Percentiles rank a stretch among this genome's conserved stretches.
These are phyloP conservation scores for Nepenthes gracilis DNA, from an alignment of 148 eudicot species.

Conservation along the genomic window DNA sequence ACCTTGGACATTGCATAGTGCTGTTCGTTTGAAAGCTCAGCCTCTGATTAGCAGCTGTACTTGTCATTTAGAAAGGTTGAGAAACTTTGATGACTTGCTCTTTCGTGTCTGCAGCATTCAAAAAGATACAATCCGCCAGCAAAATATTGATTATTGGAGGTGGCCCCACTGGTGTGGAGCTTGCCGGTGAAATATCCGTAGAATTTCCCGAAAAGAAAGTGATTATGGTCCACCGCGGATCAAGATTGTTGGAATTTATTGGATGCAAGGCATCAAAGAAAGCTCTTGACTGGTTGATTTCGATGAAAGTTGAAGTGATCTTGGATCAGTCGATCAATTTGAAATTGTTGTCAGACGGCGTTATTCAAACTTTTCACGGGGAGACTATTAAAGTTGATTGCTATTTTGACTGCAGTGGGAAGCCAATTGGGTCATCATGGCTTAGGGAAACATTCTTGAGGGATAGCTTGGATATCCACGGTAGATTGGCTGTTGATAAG, in stretches of 20 bases:
- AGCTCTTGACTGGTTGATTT: slow-evolving; percentile 34
- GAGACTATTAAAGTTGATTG: slow-evolving; percentile 34
- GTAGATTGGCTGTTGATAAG: slow-evolving; percentile 32
- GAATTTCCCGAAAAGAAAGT: slow-evolving; percentile 44
- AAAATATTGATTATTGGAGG: slow-evolving; percentile 46
- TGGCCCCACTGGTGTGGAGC: slow-evolving; percentile 57
- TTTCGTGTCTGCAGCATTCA: slow-evolving; percentile 15
- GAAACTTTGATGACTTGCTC: background rate
- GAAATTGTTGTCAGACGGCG: slow-evolving; percentile 23
- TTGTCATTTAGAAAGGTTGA: no score
- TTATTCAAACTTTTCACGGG: slow-evolving; percentile 35
- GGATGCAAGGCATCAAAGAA: slow-evolving; percentile 31
- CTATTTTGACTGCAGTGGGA: slow-evolving; percentile 33
- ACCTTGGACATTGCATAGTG: no score
- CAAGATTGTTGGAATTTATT: slow-evolving; percentile 41
- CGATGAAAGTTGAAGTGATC: slow-evolving; percentile 39
- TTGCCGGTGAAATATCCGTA: slow-evolving; percentile 43
- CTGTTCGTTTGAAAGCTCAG: no score
- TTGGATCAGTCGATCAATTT: slow-evolving; percentile 25
- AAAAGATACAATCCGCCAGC: slow-evolving; percentile 24
- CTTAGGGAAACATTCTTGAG: slow-evolving; percentile 29
- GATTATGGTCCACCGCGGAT: slow-evolving; percentile 36
- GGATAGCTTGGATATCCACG: slow-evolving; percentile 25
- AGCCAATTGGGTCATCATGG: slow-evolving; percentile 39
- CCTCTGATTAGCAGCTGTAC: no score